phyloP scores from a whole-genome alignment of 306 rosid genomes.

The Vachellia pachyceras region DNA sequence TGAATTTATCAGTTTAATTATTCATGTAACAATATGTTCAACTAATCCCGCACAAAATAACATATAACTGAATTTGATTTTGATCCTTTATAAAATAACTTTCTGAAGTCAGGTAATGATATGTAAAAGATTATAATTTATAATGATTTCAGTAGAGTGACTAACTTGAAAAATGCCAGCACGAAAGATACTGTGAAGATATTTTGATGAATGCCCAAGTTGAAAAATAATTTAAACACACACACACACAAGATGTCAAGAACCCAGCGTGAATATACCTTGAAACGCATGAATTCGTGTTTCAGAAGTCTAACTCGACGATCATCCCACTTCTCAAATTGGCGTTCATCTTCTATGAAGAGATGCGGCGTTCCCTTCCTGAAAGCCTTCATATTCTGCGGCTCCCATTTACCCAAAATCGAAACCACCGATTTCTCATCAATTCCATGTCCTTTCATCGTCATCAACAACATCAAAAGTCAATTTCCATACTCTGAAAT shows the following conservation, averaged over 20 bases:
- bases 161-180: neutral
- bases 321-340: conserved; percentile 78
- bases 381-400: conserved; percentile 58
- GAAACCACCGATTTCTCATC: conserved; percentile 73
- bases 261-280: conserved; percentile 49
- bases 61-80: too few species aligned
- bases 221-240: too few species aligned
- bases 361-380: conserved; percentile 60
- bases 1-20: too few species aligned
- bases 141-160: neutral
- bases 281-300: conserved; percentile 86
- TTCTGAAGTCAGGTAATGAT: neutral
- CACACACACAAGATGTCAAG: too few species aligned
- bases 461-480: neutral
- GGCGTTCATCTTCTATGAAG: conserved; percentile 76
- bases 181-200: neutral
- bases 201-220: neutral
- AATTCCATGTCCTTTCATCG: conserved; percentile 75
- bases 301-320: conserved; percentile 61
- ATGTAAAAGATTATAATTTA: neutral
- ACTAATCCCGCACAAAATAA: too few species aligned
- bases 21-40: neutral
- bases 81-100: neutral
- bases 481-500: neutral
- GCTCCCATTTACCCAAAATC: conserved; percentile 76